These are phyloP conservation scores for Dendrobium huoshanense DNA, from an alignment of 106 monocot genomes.

Conservation along the genomic window DNA sequence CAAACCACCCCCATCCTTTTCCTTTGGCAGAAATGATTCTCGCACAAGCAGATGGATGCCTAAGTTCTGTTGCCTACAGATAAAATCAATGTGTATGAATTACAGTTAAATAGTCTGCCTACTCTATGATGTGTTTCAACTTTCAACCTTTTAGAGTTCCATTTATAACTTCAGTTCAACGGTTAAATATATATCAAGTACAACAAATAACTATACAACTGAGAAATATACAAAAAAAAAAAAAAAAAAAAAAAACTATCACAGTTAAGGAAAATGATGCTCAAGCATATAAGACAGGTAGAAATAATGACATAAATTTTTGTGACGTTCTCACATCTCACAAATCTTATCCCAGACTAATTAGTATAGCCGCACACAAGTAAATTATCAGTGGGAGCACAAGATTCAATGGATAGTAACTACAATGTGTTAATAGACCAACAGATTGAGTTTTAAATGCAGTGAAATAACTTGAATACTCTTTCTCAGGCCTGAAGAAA, in stretches of 20 bases:
- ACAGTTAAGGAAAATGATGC: neutral
- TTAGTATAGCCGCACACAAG: too few species aligned
- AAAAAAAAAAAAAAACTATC: neutral
- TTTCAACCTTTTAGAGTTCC: neutral
- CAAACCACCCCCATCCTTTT: conserved; percentile 75
- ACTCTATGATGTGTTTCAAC: neutral
- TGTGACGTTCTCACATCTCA: too few species aligned
- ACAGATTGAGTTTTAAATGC: too few species aligned
- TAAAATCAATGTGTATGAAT: neutral
- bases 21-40: conserved; percentile 43
- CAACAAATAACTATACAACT: neutral
- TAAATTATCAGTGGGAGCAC: too few species aligned
- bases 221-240: neutral
- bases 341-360: too few species aligned
- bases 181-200: too few species aligned
- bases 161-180: neutral
- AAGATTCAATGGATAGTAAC: too few species aligned
- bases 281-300: too few species aligned
- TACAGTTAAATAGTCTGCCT: neutral
- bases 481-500: too few species aligned
- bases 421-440: too few species aligned
- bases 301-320: too few species aligned
- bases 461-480: too few species aligned
- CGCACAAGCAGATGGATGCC: conserved; percentile 93
- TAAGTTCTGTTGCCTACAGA: conserved; percentile 54